Base-by-base conservation (phyloP, 2,329 filamentous ascomycete species). In the Nakataea oryzae region DNA sequence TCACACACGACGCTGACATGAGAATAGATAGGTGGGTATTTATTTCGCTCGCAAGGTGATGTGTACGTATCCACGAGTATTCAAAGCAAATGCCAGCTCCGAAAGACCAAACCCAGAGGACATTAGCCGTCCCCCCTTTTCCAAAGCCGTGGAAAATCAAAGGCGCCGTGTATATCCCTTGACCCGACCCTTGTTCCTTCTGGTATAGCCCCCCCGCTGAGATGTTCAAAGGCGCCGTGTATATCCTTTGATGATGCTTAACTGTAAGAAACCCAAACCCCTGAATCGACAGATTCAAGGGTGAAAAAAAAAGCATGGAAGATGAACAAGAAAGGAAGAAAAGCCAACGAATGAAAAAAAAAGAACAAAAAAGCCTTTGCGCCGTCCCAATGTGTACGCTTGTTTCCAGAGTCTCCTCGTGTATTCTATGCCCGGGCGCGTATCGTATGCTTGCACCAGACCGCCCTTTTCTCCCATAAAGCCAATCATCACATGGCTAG, bases 381-480 rank as follows among this genome's bases (percentile, higher is more conserved):
- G 60, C 60, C 60, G 60, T 61, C 34, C 47, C 54, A 41, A 57
- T 57, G 54, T 58, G 57, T 61, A n/a, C n/a, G 50, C n/a, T 61
- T 28, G 54, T 58, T 28, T 27, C 34, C 41, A 3, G 55, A 27
- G 41, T 50, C 56, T 30, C 32, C 24, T 61, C 59, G 60, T 62
- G 34, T 62, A 57, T 28, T 59, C 55, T 57, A 61, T 61, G 55
- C 56, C 58, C 27, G 47, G 30, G 61, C 54, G 61, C 61, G 17
- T 41, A 54, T 55, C 61, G 61, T 62, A 59, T 62, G 47, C 61
- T 17, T 68, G 62, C 65, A 67, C 61, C 70, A 41, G 30, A 29
- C 58, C 26, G n/a, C 26, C 13, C 11, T 27, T 55, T 26, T 55
- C 13, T 27, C 7, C 34, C 13, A 4, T 3, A 41, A 41, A 41